Conservation (phyloP, 2,329 filamentous ascomycete species). For the Botrytis byssoidea region DNA sequence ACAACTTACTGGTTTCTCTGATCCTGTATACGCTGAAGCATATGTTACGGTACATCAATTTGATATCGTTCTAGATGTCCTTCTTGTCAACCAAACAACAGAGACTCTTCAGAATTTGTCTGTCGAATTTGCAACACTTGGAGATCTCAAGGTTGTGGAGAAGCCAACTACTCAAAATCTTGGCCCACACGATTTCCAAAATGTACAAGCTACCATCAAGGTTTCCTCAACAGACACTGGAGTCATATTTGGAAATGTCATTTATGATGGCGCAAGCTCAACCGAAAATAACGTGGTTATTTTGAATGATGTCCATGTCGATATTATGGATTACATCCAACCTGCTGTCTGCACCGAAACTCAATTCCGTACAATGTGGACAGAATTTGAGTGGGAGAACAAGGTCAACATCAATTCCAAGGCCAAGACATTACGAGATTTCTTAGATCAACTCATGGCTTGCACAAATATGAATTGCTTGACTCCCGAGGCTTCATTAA, state of each 20-base stretch:
- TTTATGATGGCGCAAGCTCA: slow-evolving; percentile 90
- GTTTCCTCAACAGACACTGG: slow-evolving; percentile 97
- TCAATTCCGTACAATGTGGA: slow-evolving; percentile 99
- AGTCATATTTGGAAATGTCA: slow-evolving; percentile 97
- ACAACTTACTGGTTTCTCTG: slow-evolving; percentile 96
- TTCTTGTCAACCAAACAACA: slow-evolving; percentile 94
- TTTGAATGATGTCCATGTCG: slow-evolving; percentile 94
- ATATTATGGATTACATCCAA: slow-evolving; percentile 99
- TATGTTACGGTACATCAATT: slow-evolving; percentile 99
- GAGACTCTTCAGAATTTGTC: slow-evolving; percentile 96
- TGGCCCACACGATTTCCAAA: slow-evolving; percentile 93
- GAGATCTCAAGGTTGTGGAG: slow-evolving; percentile 97
- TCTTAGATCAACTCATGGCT: slow-evolving; percentile 92
- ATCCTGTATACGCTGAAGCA: slow-evolving; percentile 97
- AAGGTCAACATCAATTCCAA: slow-evolving; percentile 99
- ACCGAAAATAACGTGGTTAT: slow-evolving; percentile 97
- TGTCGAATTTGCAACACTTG: slow-evolving; percentile 96
- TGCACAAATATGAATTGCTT: slow-evolving; percentile 98
- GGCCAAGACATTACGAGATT: slow-evolving; percentile 85
- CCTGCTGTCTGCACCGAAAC: slow-evolving; percentile 95
- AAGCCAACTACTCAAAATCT: slow-evolving; percentile 94
- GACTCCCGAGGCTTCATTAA: slow-evolving; percentile 91
- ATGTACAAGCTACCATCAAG: slow-evolving; percentile 98
- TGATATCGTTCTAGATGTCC: slow-evolving; percentile 93
- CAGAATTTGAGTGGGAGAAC: slow-evolving; percentile 99